phyloP scores from a whole-genome alignment of 768 basidiomycete species.

The Phylloporus sp. region DNA sequence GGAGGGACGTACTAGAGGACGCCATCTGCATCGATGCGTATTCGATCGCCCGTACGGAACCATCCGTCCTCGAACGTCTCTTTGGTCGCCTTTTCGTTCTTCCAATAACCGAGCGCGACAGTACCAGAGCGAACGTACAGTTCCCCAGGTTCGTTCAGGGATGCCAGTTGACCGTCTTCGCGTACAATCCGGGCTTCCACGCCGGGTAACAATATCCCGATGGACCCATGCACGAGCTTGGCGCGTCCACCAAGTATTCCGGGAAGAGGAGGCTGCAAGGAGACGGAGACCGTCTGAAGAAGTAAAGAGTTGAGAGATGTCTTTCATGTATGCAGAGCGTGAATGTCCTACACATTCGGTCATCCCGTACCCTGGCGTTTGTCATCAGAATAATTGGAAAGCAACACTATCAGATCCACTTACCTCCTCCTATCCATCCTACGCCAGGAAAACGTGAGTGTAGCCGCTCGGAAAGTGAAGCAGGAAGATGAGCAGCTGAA shows the following conservation, averaged over 20 bases:
- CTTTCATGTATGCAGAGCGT: background rate
- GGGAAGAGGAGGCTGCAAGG: constrained; percentile 39
- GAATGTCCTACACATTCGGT: constrained; percentile 55
- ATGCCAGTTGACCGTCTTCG: constrained; percentile 53
- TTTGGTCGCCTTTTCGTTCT: constrained; percentile 59
- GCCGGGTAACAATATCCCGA: constrained; percentile 59
- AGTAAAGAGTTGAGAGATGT: background rate
- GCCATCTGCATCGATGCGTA: constrained; percentile 54
- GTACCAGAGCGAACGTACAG: constrained; percentile 53
- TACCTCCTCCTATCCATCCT: constrained; percentile 43
- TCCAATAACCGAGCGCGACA: constrained; percentile 66
- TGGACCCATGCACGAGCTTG: constrained; percentile 37
- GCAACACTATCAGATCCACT: constrained; percentile 4
- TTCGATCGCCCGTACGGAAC: constrained; percentile 71
- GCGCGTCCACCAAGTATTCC: constrained; percentile 44
- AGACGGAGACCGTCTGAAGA: constrained; percentile 50
- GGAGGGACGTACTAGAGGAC: constrained; percentile 54
- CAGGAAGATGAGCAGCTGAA: constrained; percentile 68
- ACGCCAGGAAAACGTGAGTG: constrained; percentile 32
- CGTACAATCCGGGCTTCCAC: constrained; percentile 59
- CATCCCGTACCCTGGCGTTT: constrained; percentile 60
- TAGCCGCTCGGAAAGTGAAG: constrained; percentile 45
- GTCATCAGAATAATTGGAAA: constrained; percentile 3
- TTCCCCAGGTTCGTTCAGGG: constrained; percentile 60
- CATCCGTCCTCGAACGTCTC: constrained; percentile 70